Conservation (phyloP, 768 basidiomycete species). For the Panaeolus cyanescens region DNA sequence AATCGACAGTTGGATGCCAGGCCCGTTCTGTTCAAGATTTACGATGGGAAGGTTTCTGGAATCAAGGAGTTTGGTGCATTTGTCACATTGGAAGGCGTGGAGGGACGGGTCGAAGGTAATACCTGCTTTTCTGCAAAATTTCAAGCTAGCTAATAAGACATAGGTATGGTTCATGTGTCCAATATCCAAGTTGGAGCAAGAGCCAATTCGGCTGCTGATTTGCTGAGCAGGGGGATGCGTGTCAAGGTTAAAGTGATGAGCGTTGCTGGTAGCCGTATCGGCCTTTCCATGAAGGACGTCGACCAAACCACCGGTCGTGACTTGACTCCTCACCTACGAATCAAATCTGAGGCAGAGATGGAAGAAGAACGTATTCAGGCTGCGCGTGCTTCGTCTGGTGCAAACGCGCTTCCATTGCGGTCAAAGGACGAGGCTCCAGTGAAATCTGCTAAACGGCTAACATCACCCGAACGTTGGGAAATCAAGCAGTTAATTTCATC, state of each 20-base stretch:
- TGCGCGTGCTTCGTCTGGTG: conserved; percentile 70
- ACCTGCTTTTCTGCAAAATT: neutral
- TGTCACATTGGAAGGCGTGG: conserved; percentile 83
- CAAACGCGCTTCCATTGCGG: conserved; percentile 84
- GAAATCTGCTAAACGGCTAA: conserved; percentile 85
- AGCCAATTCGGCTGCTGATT: conserved; percentile 84
- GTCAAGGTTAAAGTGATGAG: conserved; percentile 99
- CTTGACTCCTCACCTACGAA: conserved; percentile 90
- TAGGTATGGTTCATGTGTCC: conserved; percentile 98
- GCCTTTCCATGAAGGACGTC: conserved; percentile 97
- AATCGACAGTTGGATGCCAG: conserved; percentile 60
- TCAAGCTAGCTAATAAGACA: neutral
- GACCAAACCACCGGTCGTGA: conserved; percentile 91
- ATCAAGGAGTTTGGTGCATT: conserved; percentile 97
- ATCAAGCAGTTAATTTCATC: conserved; percentile 98
- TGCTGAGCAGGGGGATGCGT: conserved; percentile 79
- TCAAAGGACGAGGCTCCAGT: conserved; percentile 52
- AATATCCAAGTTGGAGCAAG: conserved; percentile 85
- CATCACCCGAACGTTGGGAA: conserved; percentile 98
- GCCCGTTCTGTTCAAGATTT: conserved; percentile 94
- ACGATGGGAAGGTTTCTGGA: conserved; percentile 81
- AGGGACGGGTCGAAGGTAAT: conserved; percentile 86
- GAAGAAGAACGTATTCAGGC: conserved; percentile 74
- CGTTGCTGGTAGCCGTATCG: conserved; percentile 75
- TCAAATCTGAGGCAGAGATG: conserved; percentile 92